Base-by-base conservation (phyloP, 108 stramenopile genomes). In the Skeletonema costatum region DNA sequence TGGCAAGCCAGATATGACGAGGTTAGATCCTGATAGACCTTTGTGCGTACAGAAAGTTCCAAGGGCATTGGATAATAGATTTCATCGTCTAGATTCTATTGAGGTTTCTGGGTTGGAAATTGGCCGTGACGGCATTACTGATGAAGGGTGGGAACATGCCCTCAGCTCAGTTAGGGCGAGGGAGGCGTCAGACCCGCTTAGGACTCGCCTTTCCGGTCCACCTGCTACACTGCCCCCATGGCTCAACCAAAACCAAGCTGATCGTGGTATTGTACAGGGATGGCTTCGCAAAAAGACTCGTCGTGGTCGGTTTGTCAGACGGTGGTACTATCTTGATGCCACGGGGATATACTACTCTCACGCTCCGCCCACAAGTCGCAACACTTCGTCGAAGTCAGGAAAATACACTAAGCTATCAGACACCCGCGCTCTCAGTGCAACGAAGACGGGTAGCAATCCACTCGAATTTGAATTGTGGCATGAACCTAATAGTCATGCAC, bases 1-100 rank as follows among this genome's bases (percentile, higher is more conserved):
- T 38, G 78, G 78, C 14, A 41, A 78, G 14, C 78, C 78, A 1
- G 42, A 62, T 9, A 71, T 83, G 51, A 75, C 80, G 19, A 74
- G 75, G 32, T 25, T 66, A 9, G 78, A 79, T 59, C 73, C 59
- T 29, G 73, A 72, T 39, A 53, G 80, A 31, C 31, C 38, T 14
- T 8, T 75, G 4, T 21, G 39, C 10, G 35, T 17, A 17, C 71
- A 73, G 21, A 64, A 30, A 14, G 61, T 64, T 12, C 71, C 68
- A 1, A 51, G 32, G 10, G 68, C 25, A 13, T 29, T 30, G 48
- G 30, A 25, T 25, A 25, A 46, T 11, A 7, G 50, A 16, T 50
- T 46, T 29, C 7, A 11, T 17, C 42, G 46, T 2, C 19, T 16
- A 46, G 32, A 32, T 36, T 36, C 64, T 8, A 2, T 65, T 41